A percentile compares a stretch with the other conserved stretches of the same genome.
phyloP scores from a whole-genome alignment of 2,329 filamentous ascomycete species.

The Cercospora sp. region DNA sequence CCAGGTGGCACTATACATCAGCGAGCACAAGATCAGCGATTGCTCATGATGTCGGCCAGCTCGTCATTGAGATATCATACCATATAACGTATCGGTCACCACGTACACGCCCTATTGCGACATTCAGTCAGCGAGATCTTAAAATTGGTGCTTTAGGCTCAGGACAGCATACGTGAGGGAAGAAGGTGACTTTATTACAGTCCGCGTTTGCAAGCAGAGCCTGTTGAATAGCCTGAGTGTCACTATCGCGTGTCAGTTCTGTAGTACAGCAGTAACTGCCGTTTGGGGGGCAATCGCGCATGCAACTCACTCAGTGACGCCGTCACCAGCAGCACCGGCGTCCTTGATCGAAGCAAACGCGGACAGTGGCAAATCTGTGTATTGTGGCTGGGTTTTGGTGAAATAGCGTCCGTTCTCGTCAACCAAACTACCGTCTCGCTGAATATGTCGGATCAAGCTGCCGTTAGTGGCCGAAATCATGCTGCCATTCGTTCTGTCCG shows the following conservation, averaged over 20 bases:
- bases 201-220: slow-evolving; percentile 27
- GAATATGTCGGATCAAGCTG: slow-evolving; percentile 24
- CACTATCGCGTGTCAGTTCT: slow-evolving; percentile 19
- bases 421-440: slow-evolving; percentile 22
- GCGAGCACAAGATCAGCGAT: neutral
- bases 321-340: slow-evolving; percentile 38
- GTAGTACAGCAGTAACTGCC: neutral
- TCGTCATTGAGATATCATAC: neutral
- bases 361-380: slow-evolving; percentile 43
- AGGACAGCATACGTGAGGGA: slow-evolving; percentile 38
- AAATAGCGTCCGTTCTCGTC: slow-evolving; percentile 43
- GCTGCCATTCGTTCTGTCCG: slow-evolving; percentile 25
- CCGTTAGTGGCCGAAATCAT: slow-evolving; percentile 17
- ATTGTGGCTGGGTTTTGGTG: slow-evolving; percentile 46
- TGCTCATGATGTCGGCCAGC: neutral
- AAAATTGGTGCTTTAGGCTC: neutral
- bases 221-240: slow-evolving; percentile 37
- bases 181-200: slow-evolving; percentile 46
- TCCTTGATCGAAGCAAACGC: slow-evolving; percentile 52
- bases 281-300: neutral
- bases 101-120: slow-evolving; percentile 43
- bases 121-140: neutral
- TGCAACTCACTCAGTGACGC: slow-evolving; percentile 16
- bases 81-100: slow-evolving; percentile 48
- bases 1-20: slow-evolving; percentile 44